Evolutionary conservation across 305 asterid species (phyloP).

Genomic region (Petunia hybrid): DNA sequence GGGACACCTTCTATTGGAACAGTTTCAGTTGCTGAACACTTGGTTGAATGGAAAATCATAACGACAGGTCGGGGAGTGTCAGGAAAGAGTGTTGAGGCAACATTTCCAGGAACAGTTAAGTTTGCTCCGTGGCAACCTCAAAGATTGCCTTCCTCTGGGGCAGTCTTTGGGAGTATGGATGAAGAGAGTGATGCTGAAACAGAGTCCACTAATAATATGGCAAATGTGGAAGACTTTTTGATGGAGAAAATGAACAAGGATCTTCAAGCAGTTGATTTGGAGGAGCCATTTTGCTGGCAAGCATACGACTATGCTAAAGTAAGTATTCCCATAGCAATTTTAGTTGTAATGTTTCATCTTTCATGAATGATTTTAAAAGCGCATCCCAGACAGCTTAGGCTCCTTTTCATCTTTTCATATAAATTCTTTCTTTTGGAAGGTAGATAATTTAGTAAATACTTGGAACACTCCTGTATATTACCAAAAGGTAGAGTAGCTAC

Average conservation of each 20-base stretch:
- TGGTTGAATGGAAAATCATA: slow-evolving; percentile 89
- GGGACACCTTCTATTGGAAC: slow-evolving; percentile 97
- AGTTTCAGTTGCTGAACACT: slow-evolving; percentile 74
- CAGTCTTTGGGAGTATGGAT: slow-evolving; percentile 48
- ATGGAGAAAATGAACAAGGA: slow-evolving; percentile 87
- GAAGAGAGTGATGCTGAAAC: slow-evolving; percentile 90
- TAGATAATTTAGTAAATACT: too few relatives aligned
- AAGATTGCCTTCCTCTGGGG: slow-evolving; percentile 54
- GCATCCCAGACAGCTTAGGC: neutral
- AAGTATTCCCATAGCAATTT: slow-evolving; percentile 40
- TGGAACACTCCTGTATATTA: neutral
- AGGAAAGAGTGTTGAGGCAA: slow-evolving; percentile 90
- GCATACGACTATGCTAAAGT: slow-evolving; percentile 94
- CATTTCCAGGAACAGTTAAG: slow-evolving; percentile 91
- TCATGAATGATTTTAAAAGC: slow-evolving; percentile 10
- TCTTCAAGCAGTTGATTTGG: slow-evolving; percentile 92
- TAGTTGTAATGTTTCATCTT: slow-evolving; percentile 16
- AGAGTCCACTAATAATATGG: slow-evolving; percentile 65
- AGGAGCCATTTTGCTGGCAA: slow-evolving; percentile 97
- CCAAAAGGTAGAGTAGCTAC: neutral
- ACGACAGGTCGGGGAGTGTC: slow-evolving; percentile 75
- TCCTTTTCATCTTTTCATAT: neutral
- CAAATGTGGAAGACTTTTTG: slow-evolving; percentile 82
- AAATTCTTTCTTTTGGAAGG: neutral
- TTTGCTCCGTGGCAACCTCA: slow-evolving; percentile 90